Base-by-base conservation (phyloP, 2,329 filamentous ascomycete genomes). In the Hortaea werneckii region DNA sequence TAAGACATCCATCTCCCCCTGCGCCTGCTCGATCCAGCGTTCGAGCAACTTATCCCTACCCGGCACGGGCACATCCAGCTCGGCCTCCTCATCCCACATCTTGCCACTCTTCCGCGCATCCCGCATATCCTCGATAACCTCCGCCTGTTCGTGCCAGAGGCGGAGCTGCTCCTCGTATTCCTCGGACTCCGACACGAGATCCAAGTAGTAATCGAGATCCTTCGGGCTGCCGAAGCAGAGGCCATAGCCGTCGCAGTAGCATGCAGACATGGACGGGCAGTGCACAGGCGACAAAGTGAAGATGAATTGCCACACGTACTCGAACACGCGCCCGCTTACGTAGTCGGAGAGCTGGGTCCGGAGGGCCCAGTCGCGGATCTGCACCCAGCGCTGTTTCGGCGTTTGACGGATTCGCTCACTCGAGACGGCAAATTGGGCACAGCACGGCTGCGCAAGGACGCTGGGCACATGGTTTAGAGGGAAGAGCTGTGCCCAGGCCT, bases 171-270 rank as follows among this genome's bases (percentile, higher is more conserved):
- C 50, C 44, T 71, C 62, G 8, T 66, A 58, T 40, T 71, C 64
- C 1, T 65, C 52, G 44, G 69, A 63, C 42, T 69, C 57, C 28
- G 64, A 67, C 40, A 67, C 65, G n/a, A 74, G 50, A 35, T 71
- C 67, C 27, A 72, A 67, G 55, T 70, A 80, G 7, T 66, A 59
- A 28, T 72, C 62, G 43, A 72, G 79, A 43, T 68, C 60, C 4
- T 69, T 61, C 29, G 72, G 65, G 4, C 67, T 68, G 8, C 72
- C 75, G 51, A 81, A 82, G 55, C 80, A 83, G 7, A 77, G 63
- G 1, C 80, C 79, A 42, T 75, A 83, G 5, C 76, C 78, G 49
- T 82, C 78, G 57, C 80, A 83, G 50, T 79, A 79, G 62, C 80
- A 83, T 0, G 74, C 61, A 46, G 75, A 68, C 62, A 79, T 74